Percentiles rank a stretch among this genome's conserved stretches.
These are phyloP conservation scores for Trametes coccinea DNA, from an alignment of 768 basidiomycete species.

Conservation along the genomic window DNA sequence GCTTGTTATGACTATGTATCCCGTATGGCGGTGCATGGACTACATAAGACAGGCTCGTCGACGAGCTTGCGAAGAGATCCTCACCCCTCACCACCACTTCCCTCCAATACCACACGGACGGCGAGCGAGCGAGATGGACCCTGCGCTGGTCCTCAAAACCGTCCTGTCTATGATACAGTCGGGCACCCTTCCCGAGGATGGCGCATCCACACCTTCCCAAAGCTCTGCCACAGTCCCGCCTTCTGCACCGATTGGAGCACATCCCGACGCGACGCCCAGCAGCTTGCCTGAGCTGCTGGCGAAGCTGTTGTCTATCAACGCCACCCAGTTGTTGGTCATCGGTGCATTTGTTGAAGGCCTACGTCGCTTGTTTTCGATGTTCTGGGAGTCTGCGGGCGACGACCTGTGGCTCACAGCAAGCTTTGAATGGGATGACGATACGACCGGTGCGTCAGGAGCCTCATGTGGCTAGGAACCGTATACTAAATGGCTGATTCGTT, in stretches of 20 bases:
- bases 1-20: neutral
- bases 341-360: conserved; percentile 62
- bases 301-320: conserved; percentile 53
- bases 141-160: conserved; percentile 17
- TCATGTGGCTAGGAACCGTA: no score
- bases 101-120: neutral
- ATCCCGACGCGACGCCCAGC: neutral
- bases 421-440: conserved; percentile 59
- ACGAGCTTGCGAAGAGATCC: neutral
- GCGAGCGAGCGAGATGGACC: conserved; percentile 12
- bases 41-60: neutral
- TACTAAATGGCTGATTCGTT: neutral
- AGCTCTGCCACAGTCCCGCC: conserved; percentile 16
- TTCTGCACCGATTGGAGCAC: neutral
- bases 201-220: neutral
- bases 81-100: neutral
- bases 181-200: conserved; percentile 10
- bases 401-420: conserved; percentile 63
- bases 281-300: conserved; percentile 33
- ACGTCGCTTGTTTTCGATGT: conserved; percentile 45
- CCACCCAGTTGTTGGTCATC: conserved; percentile 57
- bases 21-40: neutral
- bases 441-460: conserved; percentile 46
- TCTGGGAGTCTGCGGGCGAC: conserved; percentile 47
- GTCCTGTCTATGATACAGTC: conserved; percentile 16